These are phyloP conservation scores for Thraustochytrium striatum DNA, from an alignment of 352 stramenopile genomes.

Conservation along the genomic window DNA sequence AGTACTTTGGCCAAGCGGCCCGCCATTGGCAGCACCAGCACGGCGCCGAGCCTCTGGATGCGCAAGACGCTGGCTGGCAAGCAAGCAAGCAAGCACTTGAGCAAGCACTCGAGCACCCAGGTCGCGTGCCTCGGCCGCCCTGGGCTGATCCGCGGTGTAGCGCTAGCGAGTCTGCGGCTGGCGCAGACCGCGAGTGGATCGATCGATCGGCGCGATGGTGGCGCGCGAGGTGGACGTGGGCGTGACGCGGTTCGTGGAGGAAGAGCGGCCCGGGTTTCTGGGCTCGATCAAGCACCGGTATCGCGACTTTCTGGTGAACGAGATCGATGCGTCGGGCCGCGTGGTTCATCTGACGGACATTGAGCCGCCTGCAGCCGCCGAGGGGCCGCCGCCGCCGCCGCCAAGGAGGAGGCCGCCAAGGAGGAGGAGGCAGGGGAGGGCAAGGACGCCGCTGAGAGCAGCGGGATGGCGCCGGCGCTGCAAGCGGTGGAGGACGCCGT, in stretches of 20 bases:
- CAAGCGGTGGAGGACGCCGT: background rate
- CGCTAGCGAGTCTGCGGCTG: too few species aligned
- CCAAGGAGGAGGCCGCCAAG: background rate
- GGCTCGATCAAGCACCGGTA: constrained; percentile 20
- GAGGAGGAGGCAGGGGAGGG: background rate
- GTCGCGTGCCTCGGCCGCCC: too few species aligned
- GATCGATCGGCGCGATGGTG: background rate
- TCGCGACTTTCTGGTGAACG: constrained; percentile 31
- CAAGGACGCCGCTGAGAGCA: background rate
- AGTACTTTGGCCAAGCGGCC: too few species aligned
- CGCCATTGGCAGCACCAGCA: too few species aligned
- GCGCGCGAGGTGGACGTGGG: constrained; percentile 1
- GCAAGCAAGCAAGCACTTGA: too few species aligned
- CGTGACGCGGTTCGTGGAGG: constrained; percentile 5
- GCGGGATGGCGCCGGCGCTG: too few species aligned
- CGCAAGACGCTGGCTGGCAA: too few species aligned
- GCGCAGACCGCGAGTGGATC: too few species aligned
- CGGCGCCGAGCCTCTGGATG: too few species aligned
- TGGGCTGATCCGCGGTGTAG: too few species aligned
- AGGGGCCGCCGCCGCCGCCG: too few species aligned
- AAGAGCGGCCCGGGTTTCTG: background rate
- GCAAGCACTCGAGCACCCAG: too few species aligned
- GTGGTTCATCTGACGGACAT: background rate
- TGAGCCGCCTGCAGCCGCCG: background rate
- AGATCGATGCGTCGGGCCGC: background rate